phyloP scores from a whole-genome alignment of 2,329 filamentous ascomycete species.

The Fusarium anguioides region DNA sequence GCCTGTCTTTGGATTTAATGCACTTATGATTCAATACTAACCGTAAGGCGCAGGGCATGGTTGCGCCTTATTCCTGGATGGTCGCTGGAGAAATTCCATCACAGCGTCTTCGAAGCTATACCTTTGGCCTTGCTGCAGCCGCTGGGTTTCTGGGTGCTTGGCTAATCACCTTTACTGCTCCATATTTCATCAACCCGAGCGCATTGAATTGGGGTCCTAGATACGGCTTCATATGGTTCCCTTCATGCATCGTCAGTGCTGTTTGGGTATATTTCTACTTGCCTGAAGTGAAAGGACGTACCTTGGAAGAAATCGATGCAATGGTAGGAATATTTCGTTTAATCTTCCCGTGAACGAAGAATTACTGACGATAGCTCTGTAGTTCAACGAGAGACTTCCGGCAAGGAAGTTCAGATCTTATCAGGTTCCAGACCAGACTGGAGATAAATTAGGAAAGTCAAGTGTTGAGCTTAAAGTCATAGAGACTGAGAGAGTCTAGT shows the following conservation, averaged over 20 bases:
- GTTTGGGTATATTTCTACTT: conserved; percentile 38
- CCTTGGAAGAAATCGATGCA: conserved; percentile 36
- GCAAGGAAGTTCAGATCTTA: conserved; percentile 32
- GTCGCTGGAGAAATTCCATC: conserved; percentile 40
- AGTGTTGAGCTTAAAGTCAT: conserved; percentile 23
- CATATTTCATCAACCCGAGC: conserved; percentile 41
- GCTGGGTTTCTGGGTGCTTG: conserved; percentile 37
- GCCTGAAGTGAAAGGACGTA: conserved; percentile 38
- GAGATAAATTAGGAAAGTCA: conserved; percentile 5
- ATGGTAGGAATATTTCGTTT: conserved; percentile 19
- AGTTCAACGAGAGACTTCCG: conserved; percentile 33
- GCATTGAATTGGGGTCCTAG: conserved; percentile 40
- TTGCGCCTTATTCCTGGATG: conserved; percentile 40
- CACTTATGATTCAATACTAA: neutral
- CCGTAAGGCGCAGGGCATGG: conserved; percentile 24
- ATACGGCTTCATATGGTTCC: conserved; percentile 43
- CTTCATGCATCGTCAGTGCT: conserved; percentile 33
- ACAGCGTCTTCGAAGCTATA: conserved; percentile 41
- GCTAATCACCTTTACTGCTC: conserved; percentile 41
- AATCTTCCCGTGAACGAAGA: rapidly evolving
- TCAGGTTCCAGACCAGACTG: neutral
- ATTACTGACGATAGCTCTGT: neutral
- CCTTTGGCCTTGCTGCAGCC: conserved; percentile 36
- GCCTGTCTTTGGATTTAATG: rapidly evolving
- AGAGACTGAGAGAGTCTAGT: conserved; percentile 26